Conservation (phyloP, 1,139 yeast genomes). For the Wickerhamomyces sp. region DNA sequence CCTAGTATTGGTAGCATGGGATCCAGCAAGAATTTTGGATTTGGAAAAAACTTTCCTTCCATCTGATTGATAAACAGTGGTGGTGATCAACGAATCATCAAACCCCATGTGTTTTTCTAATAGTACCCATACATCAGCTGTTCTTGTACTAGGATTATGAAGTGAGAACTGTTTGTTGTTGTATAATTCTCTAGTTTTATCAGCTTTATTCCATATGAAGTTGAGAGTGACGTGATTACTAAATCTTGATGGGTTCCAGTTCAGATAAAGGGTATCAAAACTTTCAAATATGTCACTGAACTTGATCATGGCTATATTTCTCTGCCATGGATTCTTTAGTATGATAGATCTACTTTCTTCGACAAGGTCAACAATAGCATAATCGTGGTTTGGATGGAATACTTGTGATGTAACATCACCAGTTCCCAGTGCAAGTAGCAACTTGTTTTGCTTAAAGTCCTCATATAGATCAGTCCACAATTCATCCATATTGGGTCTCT, state of each 20-base stretch:
- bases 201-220: constrained; percentile 31
- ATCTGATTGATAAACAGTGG: constrained; percentile 31
- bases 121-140: constrained; percentile 44
- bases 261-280: constrained; percentile 57
- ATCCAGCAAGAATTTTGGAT: constrained; percentile 20
- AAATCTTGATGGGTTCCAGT: constrained; percentile 54
- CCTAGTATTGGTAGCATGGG: constrained; percentile 27
- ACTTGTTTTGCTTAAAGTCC: constrained; percentile 30
- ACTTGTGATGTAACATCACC: constrained; percentile 40
- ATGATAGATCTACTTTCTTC: constrained; percentile 24
- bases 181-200: constrained; percentile 21
- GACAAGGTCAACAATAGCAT: constrained; percentile 42
- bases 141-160: constrained; percentile 28
- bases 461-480: constrained; percentile 33
- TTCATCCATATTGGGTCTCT: constrained; percentile 22
- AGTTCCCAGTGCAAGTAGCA: constrained; percentile 66
- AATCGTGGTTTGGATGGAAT: constrained; percentile 65
- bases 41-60: constrained; percentile 32
- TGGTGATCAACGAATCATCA: constrained; percentile 19
- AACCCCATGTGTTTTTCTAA: constrained; percentile 32
- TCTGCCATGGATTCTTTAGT: constrained; percentile 48
- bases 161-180: constrained; percentile 48
- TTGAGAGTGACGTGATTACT: constrained; percentile 26
- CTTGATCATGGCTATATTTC: constrained; percentile 19
- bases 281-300: constrained; percentile 34